Evolutionary conservation across 768 basidiomycete genomes (phyloP), one percentile per base, ranked within the genome.

Genomic region (Suillus subalutaceus): DNA sequence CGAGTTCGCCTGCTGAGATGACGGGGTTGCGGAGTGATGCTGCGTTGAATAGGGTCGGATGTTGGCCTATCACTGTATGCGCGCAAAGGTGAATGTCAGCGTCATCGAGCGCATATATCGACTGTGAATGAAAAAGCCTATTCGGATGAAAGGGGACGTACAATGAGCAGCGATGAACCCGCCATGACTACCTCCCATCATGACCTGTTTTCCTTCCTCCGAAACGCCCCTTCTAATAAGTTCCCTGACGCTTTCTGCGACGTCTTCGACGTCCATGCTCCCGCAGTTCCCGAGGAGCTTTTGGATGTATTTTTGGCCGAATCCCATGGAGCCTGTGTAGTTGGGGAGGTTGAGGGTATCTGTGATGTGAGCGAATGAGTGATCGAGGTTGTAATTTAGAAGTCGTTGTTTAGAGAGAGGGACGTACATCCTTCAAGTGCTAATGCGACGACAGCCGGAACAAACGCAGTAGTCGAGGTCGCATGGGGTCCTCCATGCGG

Each of bases 21-120:
- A 92, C 91, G 0, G 91, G 90, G 71, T 92, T 93, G 52, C 88
- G 84, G 56, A 91, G 71, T 26, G 85, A 83, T 0, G 86, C 86
- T 0, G 88, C 89, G 18, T 82, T 83, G 72, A 89, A 92, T 43
- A 85, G 74, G n/a, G 84, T 80, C 0, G 91, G 90, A 68, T 82
- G 83, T 66, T 86, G 85, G 0, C 88, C 87, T 26, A 90, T 85
- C 16, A 92, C 89, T 90, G 53, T 16, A 35, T 26, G 40, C 37
- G 38, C 7, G 15, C 44, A 8, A 16, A 52, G 6, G 26, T 26
- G 2, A 15, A 38, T 2, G 16, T 59, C 2, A 26, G 38, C 8
- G 16, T 32, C 13, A 43, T 43, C 40, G 15, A 46, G 10, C 13
- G 20, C 10, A 13, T 23, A 23, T 23, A 23, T 15, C 10, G n/a